A percentile compares a stretch with the other conserved stretches of the same genome.
phyloP scores from a whole-genome alignment of 495 filamentous ascomycete genomes.

The Cercophora newfieldiana region DNA sequence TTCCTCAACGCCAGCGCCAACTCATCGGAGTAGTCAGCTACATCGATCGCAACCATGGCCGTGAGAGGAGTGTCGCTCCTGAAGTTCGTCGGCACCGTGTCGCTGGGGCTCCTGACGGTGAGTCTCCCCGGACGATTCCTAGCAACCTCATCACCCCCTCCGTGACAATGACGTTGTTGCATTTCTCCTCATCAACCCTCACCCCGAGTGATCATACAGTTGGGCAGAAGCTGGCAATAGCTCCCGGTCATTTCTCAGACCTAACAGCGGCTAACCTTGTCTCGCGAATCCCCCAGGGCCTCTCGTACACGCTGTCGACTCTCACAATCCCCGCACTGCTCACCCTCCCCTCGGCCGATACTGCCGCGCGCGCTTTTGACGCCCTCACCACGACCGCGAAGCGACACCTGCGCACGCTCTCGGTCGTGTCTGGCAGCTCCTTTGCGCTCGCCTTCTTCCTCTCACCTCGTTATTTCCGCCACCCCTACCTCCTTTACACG shows the following conservation, averaged over 20 bases:
- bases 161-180: not conserved
- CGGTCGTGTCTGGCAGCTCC: conserved; percentile 59
- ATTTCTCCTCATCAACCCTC: not conserved
- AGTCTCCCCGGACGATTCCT: conserved; percentile 30
- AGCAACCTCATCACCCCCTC: not conserved
- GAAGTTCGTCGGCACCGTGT: conserved; percentile 90
- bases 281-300: conserved; percentile 59
- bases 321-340: conserved; percentile 75
- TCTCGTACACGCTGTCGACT: conserved; percentile 75
- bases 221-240: not conserved
- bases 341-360: conserved; percentile 68
- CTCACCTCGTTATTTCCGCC: conserved; percentile 66
- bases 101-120: conserved; percentile 84
- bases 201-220: not conserved
- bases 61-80: conserved; percentile 66
- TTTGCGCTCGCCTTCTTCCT: conserved; percentile 72
- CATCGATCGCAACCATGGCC: conserved; percentile 57
- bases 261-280: no score
- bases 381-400: conserved; percentile 61
- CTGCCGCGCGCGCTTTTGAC: conserved; percentile 63
- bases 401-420: conserved; percentile 60
- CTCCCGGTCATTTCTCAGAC: not conserved
- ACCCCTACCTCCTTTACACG: conserved; percentile 87
- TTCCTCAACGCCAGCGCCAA: conserved; percentile 20
- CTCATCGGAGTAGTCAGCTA: not conserved